Conservation (phyloP, 129 eudicot species). For the Oenanthe sinensis region DNA sequence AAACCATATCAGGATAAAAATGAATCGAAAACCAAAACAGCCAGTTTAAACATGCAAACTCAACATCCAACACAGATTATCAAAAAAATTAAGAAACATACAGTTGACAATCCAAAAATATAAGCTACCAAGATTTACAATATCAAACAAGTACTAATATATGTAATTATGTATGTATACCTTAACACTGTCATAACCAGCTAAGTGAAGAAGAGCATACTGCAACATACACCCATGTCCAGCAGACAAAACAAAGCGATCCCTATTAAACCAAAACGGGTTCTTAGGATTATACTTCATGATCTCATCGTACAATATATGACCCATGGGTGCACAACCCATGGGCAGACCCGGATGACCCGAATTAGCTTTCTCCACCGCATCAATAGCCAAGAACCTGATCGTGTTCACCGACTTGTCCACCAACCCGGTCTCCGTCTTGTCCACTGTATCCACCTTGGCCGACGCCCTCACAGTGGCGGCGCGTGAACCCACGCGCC, state of each 20-base stretch:
- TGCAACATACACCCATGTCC: slow-evolving; percentile 65
- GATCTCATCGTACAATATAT: slow-evolving; percentile 41
- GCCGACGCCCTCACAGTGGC: slow-evolving; percentile 12
- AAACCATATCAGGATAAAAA: neutral
- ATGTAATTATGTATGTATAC: slow-evolving; percentile 11
- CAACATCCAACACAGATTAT: neutral
- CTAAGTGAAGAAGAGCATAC: slow-evolving; percentile 48
- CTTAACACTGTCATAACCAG: slow-evolving; percentile 53
- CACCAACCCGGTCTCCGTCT: slow-evolving; percentile 16
- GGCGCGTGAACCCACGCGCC: slow-evolving; percentile 4
- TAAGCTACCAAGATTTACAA: too few species aligned
- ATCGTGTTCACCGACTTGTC: slow-evolving; percentile 46
- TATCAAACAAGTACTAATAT: neutral
- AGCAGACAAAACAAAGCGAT: slow-evolving; percentile 51
- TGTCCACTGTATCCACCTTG: slow-evolving; percentile 6
- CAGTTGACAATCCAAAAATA: neutral
- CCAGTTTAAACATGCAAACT: neutral
- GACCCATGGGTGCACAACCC: slow-evolving; percentile 70
- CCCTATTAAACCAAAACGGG: slow-evolving; percentile 52
- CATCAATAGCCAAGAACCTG: slow-evolving; percentile 49
- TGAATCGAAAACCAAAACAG: neutral
- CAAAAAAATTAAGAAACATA: neutral
- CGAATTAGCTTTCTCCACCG: slow-evolving; percentile 56
- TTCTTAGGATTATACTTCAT: slow-evolving; percentile 53
- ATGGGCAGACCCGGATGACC: slow-evolving; percentile 59